phyloP scores from a whole-genome alignment of 2,329 filamentous ascomycete genomes.

The Alternaria tenuissima region DNA sequence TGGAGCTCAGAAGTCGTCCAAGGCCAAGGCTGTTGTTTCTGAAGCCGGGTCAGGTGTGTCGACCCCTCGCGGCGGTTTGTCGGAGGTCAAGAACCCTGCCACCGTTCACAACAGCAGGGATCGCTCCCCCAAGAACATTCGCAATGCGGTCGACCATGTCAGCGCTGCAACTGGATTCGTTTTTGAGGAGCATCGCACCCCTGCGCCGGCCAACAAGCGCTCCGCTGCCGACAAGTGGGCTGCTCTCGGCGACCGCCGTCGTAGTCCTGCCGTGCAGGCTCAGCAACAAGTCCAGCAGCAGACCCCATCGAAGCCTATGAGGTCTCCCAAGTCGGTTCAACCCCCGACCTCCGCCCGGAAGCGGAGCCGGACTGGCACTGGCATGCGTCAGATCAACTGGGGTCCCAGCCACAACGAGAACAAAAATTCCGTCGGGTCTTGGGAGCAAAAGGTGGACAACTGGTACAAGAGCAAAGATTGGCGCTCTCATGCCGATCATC shows the following conservation, averaged over 20 bases:
- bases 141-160: conserved; percentile 69
- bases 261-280: conserved; percentile 65
- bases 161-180: conserved; percentile 74
- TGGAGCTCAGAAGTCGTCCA: conserved; percentile 47
- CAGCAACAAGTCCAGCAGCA: conserved; percentile 43
- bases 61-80: conserved; percentile 61
- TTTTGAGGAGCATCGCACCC: conserved; percentile 68
- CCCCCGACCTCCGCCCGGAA: conserved; percentile 48
- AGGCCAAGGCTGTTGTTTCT: conserved; percentile 46
- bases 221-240: conserved; percentile 83
- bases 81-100: conserved; percentile 63
- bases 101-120: conserved; percentile 60
- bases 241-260: conserved; percentile 82
- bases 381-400: conserved; percentile 48
- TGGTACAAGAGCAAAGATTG: conserved; percentile 60
- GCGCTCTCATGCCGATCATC: conserved; percentile 54
- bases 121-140: conserved; percentile 43
- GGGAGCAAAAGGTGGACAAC: conserved; percentile 48
- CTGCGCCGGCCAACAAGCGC: conserved; percentile 64
- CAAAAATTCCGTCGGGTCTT: conserved; percentile 33
- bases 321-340: conserved; percentile 43
- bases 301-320: conserved; percentile 54
- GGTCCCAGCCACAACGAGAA: conserved; percentile 49
- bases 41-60: conserved; percentile 56
- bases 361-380: conserved; percentile 51